Evolutionary conservation across 805 yeast species (phyloP).

Genomic region (Starmerella powellii): DNA sequence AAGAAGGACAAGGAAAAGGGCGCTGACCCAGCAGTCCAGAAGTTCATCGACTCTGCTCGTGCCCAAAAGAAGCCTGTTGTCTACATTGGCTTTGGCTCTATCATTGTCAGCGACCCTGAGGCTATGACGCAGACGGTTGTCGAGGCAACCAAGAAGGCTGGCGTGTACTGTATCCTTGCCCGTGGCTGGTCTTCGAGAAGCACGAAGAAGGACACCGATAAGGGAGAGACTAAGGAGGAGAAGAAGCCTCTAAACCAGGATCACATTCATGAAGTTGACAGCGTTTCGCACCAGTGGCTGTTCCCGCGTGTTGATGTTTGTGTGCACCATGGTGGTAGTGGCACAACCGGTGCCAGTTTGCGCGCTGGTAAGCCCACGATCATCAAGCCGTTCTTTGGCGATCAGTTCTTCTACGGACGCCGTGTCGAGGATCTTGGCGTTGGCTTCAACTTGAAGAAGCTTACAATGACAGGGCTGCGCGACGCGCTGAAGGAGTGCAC

Average conservation of each 20-base stretch:
- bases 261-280: constrained; percentile 55
- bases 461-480: constrained; percentile 51
- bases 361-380: constrained; percentile 81
- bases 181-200: constrained; percentile 90
- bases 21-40: constrained; percentile 38
- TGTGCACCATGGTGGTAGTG: constrained; percentile 95
- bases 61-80: constrained; percentile 56
- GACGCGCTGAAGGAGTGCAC: constrained; percentile 61
- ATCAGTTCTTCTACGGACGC: constrained; percentile 82
- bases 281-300: constrained; percentile 88
- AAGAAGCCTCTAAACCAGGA: constrained; percentile 20
- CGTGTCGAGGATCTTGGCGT: constrained; percentile 83
- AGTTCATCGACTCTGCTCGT: constrained; percentile 53
- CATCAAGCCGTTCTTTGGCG: constrained; percentile 91
- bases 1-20: constrained; percentile 37
- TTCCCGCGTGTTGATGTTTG: constrained; percentile 84
- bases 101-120: constrained; percentile 74
- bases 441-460: constrained; percentile 57
- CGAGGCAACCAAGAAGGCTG: constrained; percentile 68
- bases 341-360: constrained; percentile 87
- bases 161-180: constrained; percentile 73
- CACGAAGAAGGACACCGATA: constrained; percentile 29
- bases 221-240: constrained; percentile 15
- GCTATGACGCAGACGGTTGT: constrained; percentile 66
- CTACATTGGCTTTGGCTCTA: constrained; percentile 92